Evolutionary conservation across 2,329 filamentous ascomycete species (phyloP).

Genomic region (Fusarium albosuccineum): DNA sequence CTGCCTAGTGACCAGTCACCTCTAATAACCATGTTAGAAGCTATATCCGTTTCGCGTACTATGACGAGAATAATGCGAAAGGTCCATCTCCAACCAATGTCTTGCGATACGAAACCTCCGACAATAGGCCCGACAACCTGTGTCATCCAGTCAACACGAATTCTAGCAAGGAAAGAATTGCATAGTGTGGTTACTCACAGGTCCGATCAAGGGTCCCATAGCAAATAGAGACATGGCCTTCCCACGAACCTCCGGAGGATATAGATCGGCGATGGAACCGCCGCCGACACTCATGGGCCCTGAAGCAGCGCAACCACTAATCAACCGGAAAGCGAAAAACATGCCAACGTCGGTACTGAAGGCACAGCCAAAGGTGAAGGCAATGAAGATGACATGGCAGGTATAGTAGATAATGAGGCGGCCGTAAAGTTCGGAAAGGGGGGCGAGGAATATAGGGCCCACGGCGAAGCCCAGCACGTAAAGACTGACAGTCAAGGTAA

Average conservation of each 20-base stretch:
- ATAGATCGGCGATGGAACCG: slow-evolving; percentile 35
- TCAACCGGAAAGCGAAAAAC: slow-evolving; percentile 33
- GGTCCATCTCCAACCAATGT: slow-evolving; percentile 64
- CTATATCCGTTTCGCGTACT: neutral
- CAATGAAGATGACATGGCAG: slow-evolving; percentile 16
- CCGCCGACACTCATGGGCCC: slow-evolving; percentile 36
- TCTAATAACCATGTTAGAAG: no score
- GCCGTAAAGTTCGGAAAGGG: slow-evolving; percentile 34
- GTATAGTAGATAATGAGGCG: slow-evolving; percentile 31
- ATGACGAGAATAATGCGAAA: slow-evolving; percentile 64
- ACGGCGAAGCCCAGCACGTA: slow-evolving; percentile 37
- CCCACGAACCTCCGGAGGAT: slow-evolving; percentile 56
- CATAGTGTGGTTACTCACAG: slow-evolving; percentile 47
- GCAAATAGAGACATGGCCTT: slow-evolving; percentile 73
- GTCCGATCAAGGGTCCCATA: slow-evolving; percentile 70
- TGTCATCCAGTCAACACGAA: neutral
- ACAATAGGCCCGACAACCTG: slow-evolving; percentile 47
- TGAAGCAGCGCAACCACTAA: slow-evolving; percentile 35
- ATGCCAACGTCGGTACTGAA: slow-evolving; percentile 27
- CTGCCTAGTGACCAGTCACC: neutral
- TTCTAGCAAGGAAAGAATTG: neutral
- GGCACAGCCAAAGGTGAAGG: slow-evolving; percentile 30
- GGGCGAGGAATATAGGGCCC: slow-evolving; percentile 34
- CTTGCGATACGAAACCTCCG: slow-evolving; percentile 61
- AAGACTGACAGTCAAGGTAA: slow-evolving; percentile 29